Base-by-base conservation (phyloP, 2,329 filamentous ascomycete genomes). In the Penicillium sumatraense region DNA sequence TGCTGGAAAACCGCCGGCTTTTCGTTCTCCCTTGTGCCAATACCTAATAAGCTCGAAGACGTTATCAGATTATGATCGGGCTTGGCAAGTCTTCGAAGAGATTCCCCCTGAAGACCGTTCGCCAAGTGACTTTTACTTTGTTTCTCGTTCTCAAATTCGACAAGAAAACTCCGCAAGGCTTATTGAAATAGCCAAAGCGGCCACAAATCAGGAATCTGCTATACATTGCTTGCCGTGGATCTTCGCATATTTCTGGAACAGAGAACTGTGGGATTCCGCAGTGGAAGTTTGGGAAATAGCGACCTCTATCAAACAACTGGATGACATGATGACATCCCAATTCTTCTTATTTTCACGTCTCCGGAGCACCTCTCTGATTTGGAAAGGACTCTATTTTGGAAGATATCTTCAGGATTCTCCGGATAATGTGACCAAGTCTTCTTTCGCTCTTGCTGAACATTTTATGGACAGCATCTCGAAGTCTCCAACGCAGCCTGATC, bases 1-100 rank as follows among this genome's bases (percentile, higher is more conserved):
- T 16, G 68, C 68, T 35, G 69, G 69, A 14, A 55, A 62, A n/a
- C 72, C 70, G 6, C 27, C 54, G 10, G 57, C 68, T 16, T 47
- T 67, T 33, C 66, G 58, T 26, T 62, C 66, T 23, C 58, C 61
- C 44, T 59, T 76, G 29, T 71, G 79, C 49, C 60, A 60, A 6
- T 77, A 74, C 59, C 59, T 82, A 11, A 72, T 73, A 7, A 61
- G 57, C n/a, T 81, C 80, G 10, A 54, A 62, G 38, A 59, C 68
- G 11, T 31, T 65, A 2, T 46, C 72, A 21, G 75, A 83, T 63
- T 68, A 75, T 13, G 72, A 73, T 53, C 76, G 79, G 44, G 70
- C 74, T 16, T 70, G 78, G 46, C 58, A 71, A n/a, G 56, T 85
- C 8, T 85, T 85, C 61, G 65, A 77, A 26, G 54, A 60, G 3